Evolutionary conservation across 257 asterid genomes (phyloP), one percentile per base, ranked within the genome.

Genomic region (Anisodus tanguticus): DNA sequence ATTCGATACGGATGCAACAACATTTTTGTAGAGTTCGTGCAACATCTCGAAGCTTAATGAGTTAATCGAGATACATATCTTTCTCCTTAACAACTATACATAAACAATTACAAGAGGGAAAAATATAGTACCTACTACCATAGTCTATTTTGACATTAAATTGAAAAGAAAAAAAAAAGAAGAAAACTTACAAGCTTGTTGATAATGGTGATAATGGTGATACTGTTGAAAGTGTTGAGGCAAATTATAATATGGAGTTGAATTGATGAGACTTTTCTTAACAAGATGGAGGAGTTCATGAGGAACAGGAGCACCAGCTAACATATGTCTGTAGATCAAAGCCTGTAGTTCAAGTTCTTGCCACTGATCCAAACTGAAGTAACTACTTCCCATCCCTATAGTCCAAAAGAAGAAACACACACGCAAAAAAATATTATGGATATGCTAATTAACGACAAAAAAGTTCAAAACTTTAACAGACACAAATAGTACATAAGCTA

Each of bases 331-430:
- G 88, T 85, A 94, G 71, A 95, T 94, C 93, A 94, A 83, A 45
- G 98, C 98, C 88, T 95, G 98, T 15, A 95, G 87, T 84, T 95
- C 97, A 74, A 95, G 97, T 81, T 95, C 99, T 89, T 95, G 97
- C 99, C 99, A 94, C 72, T 95, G 99, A 4, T 90, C 87, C 90
- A 87, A 85, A 90, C 97, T 95, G 90, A 95, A 94, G 85, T 90
- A 91, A 88, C 94, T 88, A 57, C 92, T 95, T 55, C 92, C 97
- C 91, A 91, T 91, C 67, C 93, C 97, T 93, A 84, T 92, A 81
- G 8, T 35, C 76, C 19, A 51, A 79, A 37, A 58, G 6, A 84
- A 45, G 39, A 37, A 26, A 2, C 45, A 41, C 45, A 41, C 4
- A 41, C 3, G 2, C 3, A 74, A 22, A 58, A 69, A 8, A 47